Evolutionary conservation across 2,329 filamentous ascomycete species (phyloP).

Genomic region (Fusarium coicis): DNA sequence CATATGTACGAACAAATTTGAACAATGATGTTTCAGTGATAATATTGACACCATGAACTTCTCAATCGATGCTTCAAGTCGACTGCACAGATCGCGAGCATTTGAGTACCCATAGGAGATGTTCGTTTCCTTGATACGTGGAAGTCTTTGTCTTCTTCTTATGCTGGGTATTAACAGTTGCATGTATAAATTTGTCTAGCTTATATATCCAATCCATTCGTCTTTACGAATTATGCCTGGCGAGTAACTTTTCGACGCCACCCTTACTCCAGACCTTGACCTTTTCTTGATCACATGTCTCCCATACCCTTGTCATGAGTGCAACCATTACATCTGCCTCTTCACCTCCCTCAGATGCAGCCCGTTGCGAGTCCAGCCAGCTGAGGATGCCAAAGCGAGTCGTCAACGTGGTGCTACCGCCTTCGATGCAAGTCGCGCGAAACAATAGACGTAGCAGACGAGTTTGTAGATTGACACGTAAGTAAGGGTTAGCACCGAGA

Average conservation of each 20-base stretch:
- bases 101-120: neutral
- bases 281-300: constrained; percentile 74
- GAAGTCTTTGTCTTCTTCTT: constrained; percentile 10
- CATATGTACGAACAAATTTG: constrained; percentile 44
- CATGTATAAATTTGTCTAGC: constrained; percentile 7
- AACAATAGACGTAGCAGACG: constrained; percentile 72
- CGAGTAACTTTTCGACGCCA: constrained; percentile 50
- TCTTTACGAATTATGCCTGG: constrained; percentile 9
- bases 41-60: no score
- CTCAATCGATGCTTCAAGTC: neutral
- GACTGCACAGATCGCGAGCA: neutral
- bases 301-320: constrained; percentile 68
- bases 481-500: constrained; percentile 73
- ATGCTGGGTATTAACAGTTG: constrained; percentile 35
- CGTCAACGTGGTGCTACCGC: constrained; percentile 81
- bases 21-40: constrained; percentile 25
- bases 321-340: constrained; percentile 62
- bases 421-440: constrained; percentile 73
- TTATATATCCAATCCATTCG: constrained; percentile 3
- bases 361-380: constrained; percentile 76
- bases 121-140: neutral
- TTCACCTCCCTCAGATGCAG: constrained; percentile 53
- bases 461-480: constrained; percentile 67
- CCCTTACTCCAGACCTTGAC: constrained; percentile 74
- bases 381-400: constrained; percentile 79